Percentiles rank a stretch among this genome's conserved stretches.
Evolutionary conservation across 2,329 filamentous ascomycete species (phyloP).

Genomic region (Pseudomassariella vexata): DNA sequence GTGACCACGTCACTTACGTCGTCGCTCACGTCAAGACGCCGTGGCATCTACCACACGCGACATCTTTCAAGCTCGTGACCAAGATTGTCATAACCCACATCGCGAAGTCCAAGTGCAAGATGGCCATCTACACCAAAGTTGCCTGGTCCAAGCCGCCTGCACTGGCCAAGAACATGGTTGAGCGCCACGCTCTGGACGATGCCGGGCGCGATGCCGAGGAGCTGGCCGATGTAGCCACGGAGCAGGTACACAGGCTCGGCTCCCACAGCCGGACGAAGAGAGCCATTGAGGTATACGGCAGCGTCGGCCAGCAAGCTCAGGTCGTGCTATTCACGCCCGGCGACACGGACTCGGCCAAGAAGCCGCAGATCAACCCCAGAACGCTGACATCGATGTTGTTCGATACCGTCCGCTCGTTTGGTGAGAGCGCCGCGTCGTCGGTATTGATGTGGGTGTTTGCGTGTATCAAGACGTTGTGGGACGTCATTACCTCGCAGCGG

Average conservation of each 20-base stretch:
- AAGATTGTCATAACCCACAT: constrained; percentile 94
- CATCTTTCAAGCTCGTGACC: constrained; percentile 73
- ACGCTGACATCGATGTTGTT: constrained; percentile 64
- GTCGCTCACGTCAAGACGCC: constrained; percentile 57
- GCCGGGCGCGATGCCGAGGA: constrained; percentile 67
- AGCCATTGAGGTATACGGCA: constrained; percentile 73
- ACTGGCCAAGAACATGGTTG: constrained; percentile 55
- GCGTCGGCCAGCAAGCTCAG: constrained; percentile 63
- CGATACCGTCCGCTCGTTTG: constrained; percentile 66
- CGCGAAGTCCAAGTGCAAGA: constrained; percentile 85
- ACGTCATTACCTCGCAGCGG: constrained; percentile 65
- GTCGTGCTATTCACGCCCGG: constrained; percentile 54
- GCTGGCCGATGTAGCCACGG: constrained; percentile 68
- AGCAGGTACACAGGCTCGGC: constrained; percentile 71
- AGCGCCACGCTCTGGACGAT: constrained; percentile 70
- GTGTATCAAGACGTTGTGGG: constrained; percentile 58
- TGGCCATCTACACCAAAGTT: constrained; percentile 82
- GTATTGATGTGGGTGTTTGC: constrained; percentile 74
- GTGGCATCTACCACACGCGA: constrained; percentile 81
- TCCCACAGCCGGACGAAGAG: constrained; percentile 69
- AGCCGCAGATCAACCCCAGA: constrained; percentile 54
- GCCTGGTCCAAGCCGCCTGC: constrained; percentile 71
- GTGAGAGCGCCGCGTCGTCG: constrained; percentile 68
- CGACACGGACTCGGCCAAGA: constrained; percentile 40
- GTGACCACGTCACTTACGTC: constrained; percentile 67